Conservation (phyloP, 139 green algal genomes). For the Nannochloris sp. region DNA sequence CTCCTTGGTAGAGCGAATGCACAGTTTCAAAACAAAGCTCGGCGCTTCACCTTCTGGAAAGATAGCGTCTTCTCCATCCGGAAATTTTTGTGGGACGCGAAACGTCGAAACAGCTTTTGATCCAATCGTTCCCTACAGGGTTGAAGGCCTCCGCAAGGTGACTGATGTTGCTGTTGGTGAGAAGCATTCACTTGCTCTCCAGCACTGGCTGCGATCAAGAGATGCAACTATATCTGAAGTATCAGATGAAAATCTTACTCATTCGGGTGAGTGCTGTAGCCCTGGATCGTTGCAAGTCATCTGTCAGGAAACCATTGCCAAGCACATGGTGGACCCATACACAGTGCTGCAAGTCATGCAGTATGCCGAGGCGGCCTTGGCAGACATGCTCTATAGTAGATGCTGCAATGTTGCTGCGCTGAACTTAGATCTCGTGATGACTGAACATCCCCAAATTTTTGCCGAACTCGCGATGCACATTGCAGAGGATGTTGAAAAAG, state of each 20-base stretch:
- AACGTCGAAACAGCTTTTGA: slow-evolving; percentile 1
- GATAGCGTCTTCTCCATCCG: neutral
- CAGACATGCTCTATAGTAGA: slow-evolving; percentile 51
- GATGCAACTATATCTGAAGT: neutral
- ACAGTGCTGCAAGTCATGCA: slow-evolving; percentile 62
- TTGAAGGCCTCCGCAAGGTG: slow-evolving; percentile 53
- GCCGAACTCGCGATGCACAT: slow-evolving; percentile 43
- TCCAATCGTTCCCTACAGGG: slow-evolving; percentile 16
- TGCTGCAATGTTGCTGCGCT: slow-evolving; percentile 51
- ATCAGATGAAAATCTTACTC: neutral
- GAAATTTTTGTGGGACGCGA: neutral
- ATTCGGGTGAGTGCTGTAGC: neutral
- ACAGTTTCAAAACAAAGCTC: neutral
- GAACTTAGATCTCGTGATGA: slow-evolving; percentile 67
- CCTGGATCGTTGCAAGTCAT: slow-evolving; percentile 53
- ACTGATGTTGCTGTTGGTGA: slow-evolving; percentile 69
- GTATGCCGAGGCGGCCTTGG: slow-evolving; percentile 64
- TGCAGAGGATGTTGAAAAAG: slow-evolving; percentile 47
- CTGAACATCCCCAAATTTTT: slow-evolving; percentile 39
- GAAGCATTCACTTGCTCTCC: slow-evolving; percentile 80
- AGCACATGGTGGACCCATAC: slow-evolving; percentile 63
- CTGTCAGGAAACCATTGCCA: slow-evolving; percentile 56
- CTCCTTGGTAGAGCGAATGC: neutral
- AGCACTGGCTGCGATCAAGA: slow-evolving; percentile 40
- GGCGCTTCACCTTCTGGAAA: neutral